Conservation (phyloP, 345 rosid genomes). For the Capsella bursapastoris region DNA sequence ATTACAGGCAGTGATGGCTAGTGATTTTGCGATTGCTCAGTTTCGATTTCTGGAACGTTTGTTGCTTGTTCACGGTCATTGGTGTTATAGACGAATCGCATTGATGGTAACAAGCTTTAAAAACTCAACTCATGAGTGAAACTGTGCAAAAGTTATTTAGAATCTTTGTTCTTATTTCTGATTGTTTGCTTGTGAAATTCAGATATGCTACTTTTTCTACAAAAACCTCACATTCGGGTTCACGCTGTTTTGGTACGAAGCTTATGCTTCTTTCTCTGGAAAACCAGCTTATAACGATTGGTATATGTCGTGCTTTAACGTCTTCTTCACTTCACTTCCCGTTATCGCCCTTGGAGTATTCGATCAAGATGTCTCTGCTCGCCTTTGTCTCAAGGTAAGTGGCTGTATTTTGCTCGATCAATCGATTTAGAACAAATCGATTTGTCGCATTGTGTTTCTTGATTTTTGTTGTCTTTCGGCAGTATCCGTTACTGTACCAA, state of each 20-base stretch:
- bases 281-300: conserved; percentile 94
- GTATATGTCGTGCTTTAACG: conserved; percentile 92
- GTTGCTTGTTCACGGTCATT: conserved; percentile 91
- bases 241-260: conserved; percentile 94
- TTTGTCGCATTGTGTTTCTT: neutral
- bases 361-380: conserved; percentile 93
- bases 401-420: neutral
- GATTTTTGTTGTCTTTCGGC: conserved; percentile 17
- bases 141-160: neutral
- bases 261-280: conserved; percentile 89
- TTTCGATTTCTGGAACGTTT: conserved; percentile 80
- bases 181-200: conserved; percentile 31
- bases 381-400: conserved; percentile 81
- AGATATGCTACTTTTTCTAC: conserved; percentile 98
- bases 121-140: neutral
- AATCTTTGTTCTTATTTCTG: neutral
- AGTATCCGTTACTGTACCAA: conserved; percentile 77
- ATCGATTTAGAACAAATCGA: neutral
- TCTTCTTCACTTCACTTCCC: conserved; percentile 96
- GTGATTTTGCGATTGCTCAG: conserved; percentile 93
- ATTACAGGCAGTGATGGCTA: conserved; percentile 90
- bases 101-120: conserved; percentile 64
- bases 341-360: conserved; percentile 95
- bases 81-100: conserved; percentile 94
- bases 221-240: conserved; percentile 91